These are phyloP conservation scores for Narthecium ossifragum DNA, from an alignment of 106 monocot species.

Conservation along the genomic window DNA sequence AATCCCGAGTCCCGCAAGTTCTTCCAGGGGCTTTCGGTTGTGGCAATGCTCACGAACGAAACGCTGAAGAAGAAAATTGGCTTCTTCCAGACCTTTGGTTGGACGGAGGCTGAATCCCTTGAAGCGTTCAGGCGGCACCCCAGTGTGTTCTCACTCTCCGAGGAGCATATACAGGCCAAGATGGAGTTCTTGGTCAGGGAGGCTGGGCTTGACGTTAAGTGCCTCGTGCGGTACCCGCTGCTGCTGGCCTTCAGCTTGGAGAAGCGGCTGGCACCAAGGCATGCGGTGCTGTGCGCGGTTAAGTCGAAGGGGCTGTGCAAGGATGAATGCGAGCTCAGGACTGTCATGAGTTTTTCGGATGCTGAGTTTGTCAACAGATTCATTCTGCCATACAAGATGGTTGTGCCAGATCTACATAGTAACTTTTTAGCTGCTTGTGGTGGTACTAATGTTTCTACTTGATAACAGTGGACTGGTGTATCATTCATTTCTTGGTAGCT, in stretches of 20 bases:
- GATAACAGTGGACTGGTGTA: too few relatives aligned
- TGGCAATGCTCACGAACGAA: not conserved
- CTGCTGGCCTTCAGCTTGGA: slow-evolving; percentile 19
- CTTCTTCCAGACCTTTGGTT: slow-evolving; percentile 19
- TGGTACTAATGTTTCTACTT: too few relatives aligned
- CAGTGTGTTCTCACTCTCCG: slow-evolving; percentile 1
- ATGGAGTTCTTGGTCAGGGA: slow-evolving; percentile 25
- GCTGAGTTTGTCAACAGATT: not conserved
- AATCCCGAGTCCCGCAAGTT: slow-evolving; percentile 6
- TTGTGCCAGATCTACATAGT: too few relatives aligned
- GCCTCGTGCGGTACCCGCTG: slow-evolving; percentile 4
- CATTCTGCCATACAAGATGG: not conserved
- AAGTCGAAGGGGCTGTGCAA: not conserved
- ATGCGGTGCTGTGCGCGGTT: not conserved
- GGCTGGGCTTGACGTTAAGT: slow-evolving; percentile 8
- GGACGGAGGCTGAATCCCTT: slow-evolving; percentile 18
- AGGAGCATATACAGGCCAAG: slow-evolving; percentile 9
- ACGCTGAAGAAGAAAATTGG: slow-evolving; percentile 12
- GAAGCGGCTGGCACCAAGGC: slow-evolving; percentile 15
- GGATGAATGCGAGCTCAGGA: not conserved
- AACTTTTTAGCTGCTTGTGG: too few relatives aligned
- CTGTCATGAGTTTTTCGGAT: not conserved
- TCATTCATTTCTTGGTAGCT: too few relatives aligned
- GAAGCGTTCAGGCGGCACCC: slow-evolving; percentile 15
- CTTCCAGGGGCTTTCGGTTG: slow-evolving; percentile 2